Evolutionary conservation across 1,284 basidiomycete genomes (phyloP), one percentile per base, ranked within the genome.

Genomic region (Heimioporus punctisporus): DNA sequence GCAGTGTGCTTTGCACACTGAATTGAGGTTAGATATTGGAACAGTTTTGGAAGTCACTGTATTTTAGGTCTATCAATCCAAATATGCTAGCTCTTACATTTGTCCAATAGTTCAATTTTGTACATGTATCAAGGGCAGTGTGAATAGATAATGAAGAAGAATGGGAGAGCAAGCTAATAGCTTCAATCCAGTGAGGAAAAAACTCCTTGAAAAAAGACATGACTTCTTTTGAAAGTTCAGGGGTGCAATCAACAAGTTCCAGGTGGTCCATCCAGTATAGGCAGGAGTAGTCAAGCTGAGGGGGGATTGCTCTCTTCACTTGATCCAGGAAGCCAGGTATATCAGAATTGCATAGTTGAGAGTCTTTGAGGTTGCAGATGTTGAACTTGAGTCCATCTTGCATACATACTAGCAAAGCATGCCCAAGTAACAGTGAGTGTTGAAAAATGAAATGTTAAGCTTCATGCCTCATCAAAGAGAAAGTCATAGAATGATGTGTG

Each of bases 201-300:
- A 50, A 56, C 6, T 19, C 12, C 46, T 64, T 60, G 56, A 64
- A 66, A 41, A 63, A 66, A 5, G 23, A 24, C 1, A 56, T 46
- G 3, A 63, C 26, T 5, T 66, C 48, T 4, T 60, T 21, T 24
- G 62, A 50, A 4, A 61, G 41, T 2, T 64, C 51, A 6, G 43
- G 24, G 25, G 43, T 64, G 28, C 46, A 64, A 5, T 65, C 39
- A 4, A 15, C 48, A 44, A 46, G n/a, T 0, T 46, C 52, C 15
- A 64, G 1, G 15, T 62, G 61, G 28, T 59, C 50, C 64, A 62
- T 62, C 61, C 61, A 62, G 14, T 64, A 64, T 21, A 51, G 61
- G 27, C 61, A 62, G 6, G 62, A 48, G 19, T 62, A 62, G 5
- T 56, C 26, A 1, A 62, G 56, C 27, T 25, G 42, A 14, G 43